phyloP scores from a whole-genome alignment of 2,329 filamentous ascomycete genomes.

The Neofusicoccum sp. region DNA sequence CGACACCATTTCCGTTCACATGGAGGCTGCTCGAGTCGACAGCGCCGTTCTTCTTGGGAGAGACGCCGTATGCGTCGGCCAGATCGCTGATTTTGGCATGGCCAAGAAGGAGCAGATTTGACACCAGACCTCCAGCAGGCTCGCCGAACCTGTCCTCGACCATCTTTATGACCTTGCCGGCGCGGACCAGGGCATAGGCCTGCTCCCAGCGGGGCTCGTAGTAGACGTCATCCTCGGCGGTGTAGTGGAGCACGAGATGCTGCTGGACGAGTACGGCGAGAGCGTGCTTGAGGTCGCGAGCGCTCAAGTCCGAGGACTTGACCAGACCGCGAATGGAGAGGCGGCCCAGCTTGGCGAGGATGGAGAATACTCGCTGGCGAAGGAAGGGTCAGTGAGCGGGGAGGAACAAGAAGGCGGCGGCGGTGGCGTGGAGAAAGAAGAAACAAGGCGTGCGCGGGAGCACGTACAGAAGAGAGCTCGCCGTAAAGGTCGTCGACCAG shows the following conservation, averaged over 20 bases:
- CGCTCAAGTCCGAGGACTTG: constrained; percentile 68
- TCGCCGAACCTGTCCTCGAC: constrained; percentile 71
- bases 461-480: constrained; percentile 82
- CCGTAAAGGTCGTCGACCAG: constrained; percentile 87
- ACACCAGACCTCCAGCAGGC: constrained; percentile 71
- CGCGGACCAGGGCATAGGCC: constrained; percentile 78
- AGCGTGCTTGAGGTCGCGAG: constrained; percentile 75
- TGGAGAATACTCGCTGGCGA: constrained; percentile 75
- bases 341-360: constrained; percentile 75
- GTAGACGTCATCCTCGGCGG: constrained; percentile 62
- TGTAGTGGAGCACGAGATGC: constrained; percentile 75
- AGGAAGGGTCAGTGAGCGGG: not conserved
- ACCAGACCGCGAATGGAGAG: constrained; percentile 68
- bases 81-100: constrained; percentile 72
- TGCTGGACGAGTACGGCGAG: constrained; percentile 85
- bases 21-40: not conserved
- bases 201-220: constrained; percentile 82
- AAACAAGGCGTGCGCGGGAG: not conserved
- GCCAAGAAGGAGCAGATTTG: constrained; percentile 72
- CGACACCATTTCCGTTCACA: constrained; percentile 20
- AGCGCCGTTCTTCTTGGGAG: constrained; percentile 33
- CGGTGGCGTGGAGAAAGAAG: not conserved
- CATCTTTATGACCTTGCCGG: constrained; percentile 76
- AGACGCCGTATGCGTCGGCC: constrained; percentile 59
- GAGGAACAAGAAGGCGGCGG: not conserved